Evolutionary conservation across 2,329 filamentous ascomycete genomes (phyloP).

Genomic region (Ophiostoma angusticollis): DNA sequence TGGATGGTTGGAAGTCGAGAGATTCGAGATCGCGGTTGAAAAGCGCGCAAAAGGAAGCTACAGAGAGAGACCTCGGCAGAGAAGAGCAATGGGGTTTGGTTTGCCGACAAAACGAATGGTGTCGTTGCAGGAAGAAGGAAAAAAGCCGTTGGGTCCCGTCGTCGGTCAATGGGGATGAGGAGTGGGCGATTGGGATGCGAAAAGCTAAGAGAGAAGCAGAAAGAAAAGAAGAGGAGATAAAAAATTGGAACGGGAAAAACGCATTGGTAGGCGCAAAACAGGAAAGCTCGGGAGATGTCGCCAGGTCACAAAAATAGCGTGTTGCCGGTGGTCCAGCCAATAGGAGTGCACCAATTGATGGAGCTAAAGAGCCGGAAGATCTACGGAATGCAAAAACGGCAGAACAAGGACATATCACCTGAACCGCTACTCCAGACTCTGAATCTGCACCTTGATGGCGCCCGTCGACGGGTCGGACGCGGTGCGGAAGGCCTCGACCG

Average conservation of each 20-base stretch:
- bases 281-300: constrained; percentile 25
- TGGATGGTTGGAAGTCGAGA: neutral
- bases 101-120: constrained; percentile 2
- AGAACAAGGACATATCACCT: too few species aligned
- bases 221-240: neutral
- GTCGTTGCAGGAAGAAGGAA: too few species aligned
- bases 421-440: constrained; percentile 43
- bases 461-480: constrained; percentile 79
- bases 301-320: constrained; percentile 10
- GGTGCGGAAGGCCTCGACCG: constrained; percentile 78
- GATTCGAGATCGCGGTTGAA: constrained; percentile 2
- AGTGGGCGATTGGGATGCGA: neutral
- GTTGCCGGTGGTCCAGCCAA: constrained; percentile 15
- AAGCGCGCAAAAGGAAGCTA: constrained; percentile 6
- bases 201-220: constrained; percentile 1
- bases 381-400: too few species aligned
- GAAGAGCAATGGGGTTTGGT: neutral
- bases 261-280: constrained; percentile 12
- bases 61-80: constrained; percentile 3
- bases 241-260: constrained; percentile 5
- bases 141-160: neutral
- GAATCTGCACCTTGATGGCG: constrained; percentile 96
- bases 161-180: constrained; percentile 1
- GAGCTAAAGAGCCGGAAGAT: too few species aligned
- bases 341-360: constrained; percentile 12